phyloP scores from a whole-genome alignment of 352 stramenopile species.

The Globisporangium nagaii region DNA sequence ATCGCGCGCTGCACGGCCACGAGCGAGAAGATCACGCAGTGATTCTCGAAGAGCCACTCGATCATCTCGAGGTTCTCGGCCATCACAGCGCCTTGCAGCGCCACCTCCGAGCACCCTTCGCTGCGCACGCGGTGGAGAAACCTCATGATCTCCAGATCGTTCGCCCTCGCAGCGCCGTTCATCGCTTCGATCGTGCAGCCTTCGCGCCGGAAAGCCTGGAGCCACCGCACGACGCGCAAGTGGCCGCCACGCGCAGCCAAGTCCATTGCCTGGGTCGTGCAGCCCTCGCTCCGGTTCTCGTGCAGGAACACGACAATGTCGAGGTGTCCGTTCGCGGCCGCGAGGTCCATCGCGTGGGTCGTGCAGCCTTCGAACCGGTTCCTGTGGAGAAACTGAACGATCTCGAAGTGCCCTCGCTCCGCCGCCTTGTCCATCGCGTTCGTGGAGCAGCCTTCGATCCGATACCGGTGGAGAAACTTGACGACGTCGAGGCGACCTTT shows the following conservation, averaged over 20 bases:
- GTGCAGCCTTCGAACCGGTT: constrained; percentile 25
- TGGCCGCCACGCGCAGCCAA: constrained; percentile 15
- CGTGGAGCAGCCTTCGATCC: constrained; percentile 9
- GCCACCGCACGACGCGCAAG: constrained; percentile 21
- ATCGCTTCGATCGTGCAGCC: constrained; percentile 19
- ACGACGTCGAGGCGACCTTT: constrained; percentile 23
- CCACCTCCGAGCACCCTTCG: constrained; percentile 10
- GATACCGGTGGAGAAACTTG: constrained; percentile 15
- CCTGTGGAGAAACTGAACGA: constrained; percentile 23
- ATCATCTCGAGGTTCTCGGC: constrained; percentile 13
- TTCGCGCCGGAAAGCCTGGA: constrained; percentile 18
- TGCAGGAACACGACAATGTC: constrained; percentile 22
- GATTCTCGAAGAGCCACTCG: constrained; percentile 15
- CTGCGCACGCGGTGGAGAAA: constrained; percentile 6
- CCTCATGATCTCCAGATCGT: constrained; percentile 12
- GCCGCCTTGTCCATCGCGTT: constrained; percentile 30
- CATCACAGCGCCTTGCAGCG: constrained; percentile 10
- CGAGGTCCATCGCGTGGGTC: constrained; percentile 21
- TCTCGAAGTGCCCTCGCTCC: constrained; percentile 19
- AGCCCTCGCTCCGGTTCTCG: constrained; percentile 22
- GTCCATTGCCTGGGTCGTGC: constrained; percentile 25
- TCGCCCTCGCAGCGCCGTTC: constrained; percentile 6
- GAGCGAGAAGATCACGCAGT: constrained; percentile 9
- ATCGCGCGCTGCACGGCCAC: constrained; percentile 6
- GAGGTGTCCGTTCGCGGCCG: constrained; percentile 19